phyloP scores from a whole-genome alignment of 164 flowering plant species.

The Platanus orientalis region DNA sequence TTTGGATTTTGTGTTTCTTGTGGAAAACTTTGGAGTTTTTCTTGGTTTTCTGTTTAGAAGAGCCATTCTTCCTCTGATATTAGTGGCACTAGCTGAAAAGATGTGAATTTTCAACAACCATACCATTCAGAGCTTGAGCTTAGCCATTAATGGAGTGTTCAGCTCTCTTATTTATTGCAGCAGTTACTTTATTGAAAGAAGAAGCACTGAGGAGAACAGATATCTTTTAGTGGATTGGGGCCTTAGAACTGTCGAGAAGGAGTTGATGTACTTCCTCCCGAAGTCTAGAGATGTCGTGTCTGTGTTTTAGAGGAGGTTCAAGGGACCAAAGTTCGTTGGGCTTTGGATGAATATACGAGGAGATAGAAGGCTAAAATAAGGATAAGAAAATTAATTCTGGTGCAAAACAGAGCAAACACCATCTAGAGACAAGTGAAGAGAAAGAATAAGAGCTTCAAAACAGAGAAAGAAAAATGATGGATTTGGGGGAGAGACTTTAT shows the following conservation, averaged over 20 bases:
- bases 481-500: not conserved
- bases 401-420: no score
- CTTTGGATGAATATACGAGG: conserved; percentile 30
- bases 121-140: no score
- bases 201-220: conserved; percentile 27
- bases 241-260: conserved; percentile 28
- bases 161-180: conserved; percentile 39
- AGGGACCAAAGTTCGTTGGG: conserved; percentile 31
- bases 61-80: no score
- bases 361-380: conserved; percentile 23
- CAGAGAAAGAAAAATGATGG: conserved; percentile 1
- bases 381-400: conserved; percentile 19
- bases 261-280: conserved; percentile 27
- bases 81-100: conserved; percentile 20
- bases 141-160: no score
- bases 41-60: no score
- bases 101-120: no score
- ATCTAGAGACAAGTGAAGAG: no score
- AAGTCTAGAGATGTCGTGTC: conserved; percentile 26
- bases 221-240: conserved; percentile 26
- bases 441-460: not conserved
- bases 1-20: no score
- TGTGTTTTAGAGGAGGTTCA: conserved; percentile 24
- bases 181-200: conserved; percentile 27
- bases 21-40: no score